Evolutionary conservation across 805 yeast species (phyloP), one percentile per base, ranked within the genome.

Genomic region (Dipodascus albidus): DNA sequence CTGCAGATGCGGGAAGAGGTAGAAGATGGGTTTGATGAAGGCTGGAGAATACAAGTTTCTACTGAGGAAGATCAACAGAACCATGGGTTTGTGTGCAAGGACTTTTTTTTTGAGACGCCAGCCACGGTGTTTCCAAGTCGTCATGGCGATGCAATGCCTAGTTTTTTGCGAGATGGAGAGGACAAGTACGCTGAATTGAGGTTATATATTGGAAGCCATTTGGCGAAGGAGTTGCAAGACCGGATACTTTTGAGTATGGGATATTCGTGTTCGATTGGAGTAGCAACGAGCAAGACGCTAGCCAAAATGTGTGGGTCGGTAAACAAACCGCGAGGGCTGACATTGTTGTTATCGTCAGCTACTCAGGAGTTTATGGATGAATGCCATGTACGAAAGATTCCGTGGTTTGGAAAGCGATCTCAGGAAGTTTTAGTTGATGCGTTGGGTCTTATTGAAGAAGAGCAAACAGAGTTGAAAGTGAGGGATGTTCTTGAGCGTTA

Each of bases 221-320:
- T 65, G 1, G 69, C 67, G 2, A 49, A 48, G 15, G 54, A 62
- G 47, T 31, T 66, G 8, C 57, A 57, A 50, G 65, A 64, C 49
- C 49, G 57, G 3, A 59, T 66, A 35, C 41, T 49, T 48, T 48
- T 59, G 14, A 66, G 62, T 24, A 53, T 52, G 14, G 65, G 64
- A 2, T 65, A 60, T 50, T 54, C 60, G 20, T 64, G 67, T 56
- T 63, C 68, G 1, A 61, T 66, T 22, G 70, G 70, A 19, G 63
- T 64, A 3, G 68, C 61, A 2, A 23, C 55, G 1, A 58, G 63
- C 24, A 62, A 59, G 31, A 58, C 60, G 3, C 44, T 60, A 19
- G 67, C 69, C 23, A 66, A 66, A 51, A 62, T 66, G 60, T 63
- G 58, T 2, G 58, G 66, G 19, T 52, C 55, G 4, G n/a, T 48